phyloP scores from a whole-genome alignment of 2,329 filamentous ascomycete genomes.

The Neofusicoccum parvum region DNA sequence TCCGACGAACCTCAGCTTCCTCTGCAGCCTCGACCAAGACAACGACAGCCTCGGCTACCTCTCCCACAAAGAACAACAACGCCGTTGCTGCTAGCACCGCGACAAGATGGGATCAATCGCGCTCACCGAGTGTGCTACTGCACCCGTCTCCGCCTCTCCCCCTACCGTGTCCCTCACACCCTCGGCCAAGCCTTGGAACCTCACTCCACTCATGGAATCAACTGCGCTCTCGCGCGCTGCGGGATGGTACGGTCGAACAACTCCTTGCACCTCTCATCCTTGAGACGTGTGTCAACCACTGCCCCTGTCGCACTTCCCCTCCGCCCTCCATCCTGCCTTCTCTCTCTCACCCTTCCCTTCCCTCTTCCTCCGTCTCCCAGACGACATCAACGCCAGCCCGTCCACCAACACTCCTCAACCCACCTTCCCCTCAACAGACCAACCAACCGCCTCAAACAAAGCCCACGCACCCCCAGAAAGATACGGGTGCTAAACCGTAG shows the following conservation, averaged over 20 bases:
- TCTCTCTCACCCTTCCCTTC: not conserved
- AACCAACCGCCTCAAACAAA: not conserved
- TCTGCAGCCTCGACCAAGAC: not conserved
- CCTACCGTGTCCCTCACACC: constrained; percentile 13
- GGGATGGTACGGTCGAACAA: constrained; percentile 62
- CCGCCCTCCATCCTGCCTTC: too few relatives aligned
- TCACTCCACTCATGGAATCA: constrained; percentile 72
- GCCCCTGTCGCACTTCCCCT: not conserved
- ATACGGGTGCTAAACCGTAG: constrained; percentile 16
- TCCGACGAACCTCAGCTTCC: constrained; percentile 3
- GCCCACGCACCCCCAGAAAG: not conserved
- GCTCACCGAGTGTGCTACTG: constrained; percentile 15
- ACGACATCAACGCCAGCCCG: too few relatives aligned
- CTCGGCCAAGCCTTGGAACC: constrained; percentile 61
- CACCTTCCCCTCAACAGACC: not conserved
- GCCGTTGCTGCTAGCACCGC: not conserved
- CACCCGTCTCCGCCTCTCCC: constrained; percentile 2
- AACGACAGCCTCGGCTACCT: not conserved
- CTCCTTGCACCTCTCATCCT: not conserved
- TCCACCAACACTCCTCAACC: not conserved
- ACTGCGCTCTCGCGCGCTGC: constrained; percentile 68
- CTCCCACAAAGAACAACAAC: not conserved
- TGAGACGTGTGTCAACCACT: too few relatives aligned
- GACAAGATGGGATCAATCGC: constrained; percentile 11
- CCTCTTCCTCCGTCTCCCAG: not conserved